Percentiles rank a stretch among this genome's conserved stretches.
These are phyloP conservation scores for Colletotrichum liriopes DNA, from an alignment of 2,329 filamentous ascomycete species.

Conservation along the genomic window DNA sequence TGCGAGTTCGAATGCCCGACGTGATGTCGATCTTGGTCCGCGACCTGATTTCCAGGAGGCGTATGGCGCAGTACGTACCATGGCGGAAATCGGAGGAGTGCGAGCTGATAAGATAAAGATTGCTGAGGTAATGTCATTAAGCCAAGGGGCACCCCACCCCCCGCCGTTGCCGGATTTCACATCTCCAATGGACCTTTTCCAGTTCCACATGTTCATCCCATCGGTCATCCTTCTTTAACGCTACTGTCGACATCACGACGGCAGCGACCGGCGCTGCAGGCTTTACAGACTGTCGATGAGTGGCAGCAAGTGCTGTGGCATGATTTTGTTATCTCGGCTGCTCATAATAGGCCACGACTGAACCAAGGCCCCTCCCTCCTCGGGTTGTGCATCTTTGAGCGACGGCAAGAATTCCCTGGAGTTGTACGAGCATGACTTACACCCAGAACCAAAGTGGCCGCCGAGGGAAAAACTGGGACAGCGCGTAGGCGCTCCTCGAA, in stretches of 20 bases:
- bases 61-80: slow-evolving; percentile 28
- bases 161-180: neutral
- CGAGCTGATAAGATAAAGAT: slow-evolving; percentile 29
- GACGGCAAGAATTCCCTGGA: neutral
- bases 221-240: neutral
- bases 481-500: neutral
- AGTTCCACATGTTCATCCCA: slow-evolving; percentile 12
- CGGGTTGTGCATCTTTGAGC: neutral
- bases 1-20: slow-evolving; percentile 2
- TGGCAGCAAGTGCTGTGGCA: neutral
- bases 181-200: neutral
- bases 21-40: slow-evolving; percentile 16
- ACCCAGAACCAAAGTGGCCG: neutral
- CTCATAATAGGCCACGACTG: no score
- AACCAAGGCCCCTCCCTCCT: neutral
- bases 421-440: slow-evolving; percentile 4
- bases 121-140: neutral
- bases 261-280: neutral
- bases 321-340: no score
- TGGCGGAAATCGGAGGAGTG: neutral
- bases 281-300: neutral
- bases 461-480: neutral
- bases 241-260: neutral
- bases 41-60: slow-evolving; percentile 16
- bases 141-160: neutral